A percentile compares a stretch with the other conserved stretches of the same genome.
These are phyloP conservation scores for Dioszegia crocea DNA, from an alignment of 768 basidiomycete genomes.

Conservation along the genomic window DNA sequence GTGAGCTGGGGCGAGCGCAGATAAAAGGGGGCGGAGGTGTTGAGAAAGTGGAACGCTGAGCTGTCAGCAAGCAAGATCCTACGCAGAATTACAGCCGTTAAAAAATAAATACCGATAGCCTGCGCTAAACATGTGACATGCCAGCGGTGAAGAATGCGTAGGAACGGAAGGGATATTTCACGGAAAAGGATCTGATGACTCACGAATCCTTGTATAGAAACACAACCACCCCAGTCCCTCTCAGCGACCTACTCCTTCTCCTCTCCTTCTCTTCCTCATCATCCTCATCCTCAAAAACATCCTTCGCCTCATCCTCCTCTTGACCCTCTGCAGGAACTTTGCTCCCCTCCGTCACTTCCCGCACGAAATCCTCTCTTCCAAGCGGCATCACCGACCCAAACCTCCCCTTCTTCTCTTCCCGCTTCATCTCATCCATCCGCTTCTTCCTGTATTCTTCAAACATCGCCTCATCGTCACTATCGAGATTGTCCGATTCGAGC, in stretches of 20 bases:
- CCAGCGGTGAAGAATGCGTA: not conserved
- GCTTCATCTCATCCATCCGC: slow-evolving; percentile 62
- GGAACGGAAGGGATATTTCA: not conserved
- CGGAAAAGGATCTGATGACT: slow-evolving; percentile 47
- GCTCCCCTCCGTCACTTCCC: slow-evolving; percentile 92
- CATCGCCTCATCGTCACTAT: slow-evolving; percentile 72
- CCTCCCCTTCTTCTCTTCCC: slow-evolving; percentile 57
- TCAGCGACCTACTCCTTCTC: slow-evolving; percentile 20
- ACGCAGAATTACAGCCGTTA: too few relatives aligned
- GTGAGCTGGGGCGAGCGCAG: slow-evolving; percentile 69
- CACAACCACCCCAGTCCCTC: slow-evolving; percentile 87
- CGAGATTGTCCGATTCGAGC: slow-evolving; percentile 67
- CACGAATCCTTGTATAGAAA: slow-evolving; percentile 94
- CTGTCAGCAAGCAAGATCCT: not conserved
- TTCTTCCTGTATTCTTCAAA: slow-evolving; percentile 65
- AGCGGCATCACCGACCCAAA: slow-evolving; percentile 87
- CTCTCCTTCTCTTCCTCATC: slow-evolving; percentile 13
- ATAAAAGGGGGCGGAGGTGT: slow-evolving; percentile 66
- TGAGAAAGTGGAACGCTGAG: slow-evolving; percentile 74
- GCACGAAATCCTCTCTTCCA: slow-evolving; percentile 84
- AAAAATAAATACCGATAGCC: too few relatives aligned
- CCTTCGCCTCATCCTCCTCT: slow-evolving; percentile 54
- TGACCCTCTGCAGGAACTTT: slow-evolving; percentile 60
- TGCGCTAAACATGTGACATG: too few relatives aligned
- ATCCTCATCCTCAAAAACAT: slow-evolving; percentile 21